Base-by-base conservation (phyloP, 495 filamentous ascomycete genomes). In the Xylaria nigripes region DNA sequence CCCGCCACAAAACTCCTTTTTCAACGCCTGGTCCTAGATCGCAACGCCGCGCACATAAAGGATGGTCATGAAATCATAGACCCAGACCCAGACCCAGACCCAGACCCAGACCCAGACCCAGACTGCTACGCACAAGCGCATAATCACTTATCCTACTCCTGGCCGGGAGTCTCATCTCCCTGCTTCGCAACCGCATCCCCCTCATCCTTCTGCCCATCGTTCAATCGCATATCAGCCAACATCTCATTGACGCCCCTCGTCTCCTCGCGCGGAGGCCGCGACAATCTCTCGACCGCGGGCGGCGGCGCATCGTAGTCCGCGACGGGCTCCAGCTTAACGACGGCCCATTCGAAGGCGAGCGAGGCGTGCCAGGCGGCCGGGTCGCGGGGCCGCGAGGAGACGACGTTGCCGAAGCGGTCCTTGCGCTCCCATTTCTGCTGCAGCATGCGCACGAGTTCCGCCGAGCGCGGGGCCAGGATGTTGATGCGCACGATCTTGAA, bases 371-470 rank as follows among this genome's bases (percentile, higher is more conserved):
- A 64, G 3, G 48, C 48, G 1, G 38, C 30, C 24, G 36, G 16
- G 10, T 62, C 45, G 29, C 51, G 54, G 8, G 40, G 2, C 29
- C 40, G 53, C 13, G 45, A 25, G 0, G 45, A 34, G 18, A 55
- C 5, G 1, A 48, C 15, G 18, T 60, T 52, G 6, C 58, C 55
- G 23, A 24, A 43, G 24, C 53, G 48, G 54, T 58, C 54, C 42
- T 52, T 51, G n/a, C 56, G 56, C 51, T 52, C 57, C 57, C 59
- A 58, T 49, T 64, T 67, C 55, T 62, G 51, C 22, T 56, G 25
- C 25, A 56, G 55, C 61, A 67, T 58, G 13, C 57, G 52, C 16
- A 56, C 50, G 22, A 67, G 61, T 55, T 64, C 61, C 10, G 50
- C 38, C 0, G 59, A 60, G 19, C 42, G 46, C 16, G 64, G 64